Base-by-base conservation (phyloP, 345 rosid species). In the Populus euphratica region DNA sequence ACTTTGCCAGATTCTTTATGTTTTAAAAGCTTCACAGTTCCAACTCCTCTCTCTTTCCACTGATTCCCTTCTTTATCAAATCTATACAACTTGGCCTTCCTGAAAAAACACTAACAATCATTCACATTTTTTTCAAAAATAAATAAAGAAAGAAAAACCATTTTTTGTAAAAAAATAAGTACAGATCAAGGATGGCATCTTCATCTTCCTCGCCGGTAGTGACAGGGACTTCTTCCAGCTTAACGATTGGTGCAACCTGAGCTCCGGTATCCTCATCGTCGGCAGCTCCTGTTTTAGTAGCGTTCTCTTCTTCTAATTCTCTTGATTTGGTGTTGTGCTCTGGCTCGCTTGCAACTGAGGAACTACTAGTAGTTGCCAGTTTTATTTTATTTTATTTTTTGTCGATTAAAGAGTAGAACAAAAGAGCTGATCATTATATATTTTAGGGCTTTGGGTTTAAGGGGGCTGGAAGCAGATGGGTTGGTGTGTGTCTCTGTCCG, bases 31-130 rank as follows among this genome's bases (percentile, higher is more conserved):
- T 90, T 96, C 47, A 96, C 98, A 38, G 89, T 86, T 49, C 99
- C 99, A 18, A 88, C 94, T 33, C 99, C 98, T 81, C 99, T 86
- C 86, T 95, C 99, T 68, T 95, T 95, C 98, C 98, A 94, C 85
- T 91, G 97, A 64, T 79, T 87, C 17, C 88, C 92, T 5, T 92
- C 94, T 81, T 94, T 92, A 78, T 92, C 97, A 64, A 87, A 94
- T 43, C 98, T 86, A 78, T 96, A 96, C 61, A 93, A 82, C 84
- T 96, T 96, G 62, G 99, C 82, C 79, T 96, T 96, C 90, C 99
- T 96, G 27, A 89, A 38, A 90, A 8, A 2, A 49, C 49, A 79
- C 9, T 36, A 69, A n/a, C 5, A 39, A 5, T 5, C 13, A 39
- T 20, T 39, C 16, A 41, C 43, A 12, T 69, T n/a, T 21, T 9